Base-by-base conservation (phyloP, 441 rosid genomes). In the Euphorbia celastroides region DNA sequence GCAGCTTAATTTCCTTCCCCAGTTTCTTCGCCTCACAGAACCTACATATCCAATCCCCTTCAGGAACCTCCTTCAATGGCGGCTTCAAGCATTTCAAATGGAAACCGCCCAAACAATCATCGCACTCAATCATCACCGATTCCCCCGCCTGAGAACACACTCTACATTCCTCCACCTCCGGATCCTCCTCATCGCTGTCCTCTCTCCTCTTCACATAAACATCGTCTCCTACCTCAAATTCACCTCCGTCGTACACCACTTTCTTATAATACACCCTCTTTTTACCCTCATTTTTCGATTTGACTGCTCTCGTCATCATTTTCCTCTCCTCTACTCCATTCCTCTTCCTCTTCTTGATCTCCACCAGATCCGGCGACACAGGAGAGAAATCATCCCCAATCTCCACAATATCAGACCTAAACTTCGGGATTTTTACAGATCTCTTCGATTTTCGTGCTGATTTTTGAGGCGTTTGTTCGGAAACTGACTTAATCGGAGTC, bases 51-150 rank as follows among this genome's bases (percentile, higher is more conserved):
- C 99, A 92, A 67, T 92, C 96, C 55, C 88, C 98, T 69, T 92
- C 97, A 0, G 97, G 99, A 48, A 94, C 90, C 28, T 69, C 74
- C 76, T 77, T 84, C 73, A 94, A 62, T 17, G 97, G 92, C 0
- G 94, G 96, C 38, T 81, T 89, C 89, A 89, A 74, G 73, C 99
- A 94, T n/a, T 80, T 89, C 86, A 94, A 83, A 74, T 92, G 99
- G 79, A 89, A 94, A 26, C 98, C 97, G 63, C 91, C 88, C 30
- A 94, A 81, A 66, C 99, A 92, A 74, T 82, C 85, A 58, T 92
- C 98, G 19, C 99, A 94, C 56, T 94, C 98, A 14, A 94, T 72
- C 99, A 94, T 89, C 28, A 87, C 72, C 2, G 69, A 70, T 41
- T 75, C 81, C 72, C 90, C 92, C 51, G 82, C 74, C 73, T 77